Base-by-base conservation (phyloP, 768 basidiomycete genomes). In the Phaeotremella fagi region DNA sequence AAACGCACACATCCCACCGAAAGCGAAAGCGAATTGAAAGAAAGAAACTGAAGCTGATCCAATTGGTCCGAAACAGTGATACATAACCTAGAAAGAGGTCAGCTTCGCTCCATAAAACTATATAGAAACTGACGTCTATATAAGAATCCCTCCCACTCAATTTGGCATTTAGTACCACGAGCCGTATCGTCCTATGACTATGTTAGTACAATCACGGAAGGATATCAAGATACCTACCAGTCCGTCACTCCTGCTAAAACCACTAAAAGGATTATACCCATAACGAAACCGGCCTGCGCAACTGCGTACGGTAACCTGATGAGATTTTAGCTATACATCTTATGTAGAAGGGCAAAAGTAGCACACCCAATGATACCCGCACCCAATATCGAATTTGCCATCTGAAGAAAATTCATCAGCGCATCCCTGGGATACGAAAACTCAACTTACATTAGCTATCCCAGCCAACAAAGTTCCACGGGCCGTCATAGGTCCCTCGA, bases 1-100 rank as follows among this genome's bases (percentile, higher is more conserved):
- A 72, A 97, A 98, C 0, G 94, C 94, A 61, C 90, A 94, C 91
- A 97, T 97, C 37, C 90, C 92, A 65, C 95, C 95, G 60, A 95
- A 95, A 6, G 95, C 95, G 70, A 99, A 98, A 3, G 90, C 79
- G 70, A 99, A 98, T 71, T 98, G 95, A 71, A 99, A 98, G 73
- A 97, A 85, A 0, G 92, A 94, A 16, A 95, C 89, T 0, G 89
- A 88, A 1, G 89, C 88, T 47, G 90, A 82, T n/a, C 95, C 95
- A 48, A 84, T 85, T 12, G 82, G 74, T 5, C 95, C 95, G 74
- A 92, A 99, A 74, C 88, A 92, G 46, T 83, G 85, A 70, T 87
- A 79, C 91, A 97, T 94, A 50, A 95, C 86, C 61, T 86, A 54
- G 48, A 18, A 18, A 28, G 27, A n/a, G 41, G 37, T 51, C 50